Percentiles rank a stretch among this genome's conserved stretches.
These are phyloP conservation scores for Backusella circina DNA, from an alignment of 192 early-diverging fungal genomes.

Conservation along the genomic window DNA sequence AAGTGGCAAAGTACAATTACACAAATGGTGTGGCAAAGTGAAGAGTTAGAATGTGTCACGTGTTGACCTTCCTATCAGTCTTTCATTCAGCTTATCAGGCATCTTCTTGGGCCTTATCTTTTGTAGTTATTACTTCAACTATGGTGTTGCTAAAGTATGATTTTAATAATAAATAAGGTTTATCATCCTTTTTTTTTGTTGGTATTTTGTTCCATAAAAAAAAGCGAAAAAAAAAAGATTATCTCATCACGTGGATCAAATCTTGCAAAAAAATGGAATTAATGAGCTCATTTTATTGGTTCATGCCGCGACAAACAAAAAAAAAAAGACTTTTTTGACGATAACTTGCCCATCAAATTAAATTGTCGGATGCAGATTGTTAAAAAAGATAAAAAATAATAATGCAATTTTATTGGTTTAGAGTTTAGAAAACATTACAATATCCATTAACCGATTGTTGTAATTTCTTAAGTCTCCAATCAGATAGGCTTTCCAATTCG, in stretches of 20 bases:
- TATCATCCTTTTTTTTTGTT: not conserved
- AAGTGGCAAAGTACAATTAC: not conserved
- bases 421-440: not conserved
- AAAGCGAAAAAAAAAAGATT: not conserved
- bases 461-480: not conserved
- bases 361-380: not conserved
- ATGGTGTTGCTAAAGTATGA: not conserved
- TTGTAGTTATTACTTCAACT: not conserved
- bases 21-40: not conserved
- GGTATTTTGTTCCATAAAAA: not conserved
- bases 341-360: not conserved
- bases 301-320: not conserved
- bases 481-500: not conserved
- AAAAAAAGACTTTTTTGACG: not conserved
- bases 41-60: not conserved
- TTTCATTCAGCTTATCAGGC: not conserved
- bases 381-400: not conserved
- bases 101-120: not conserved
- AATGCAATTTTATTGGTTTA: not conserved
- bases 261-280: not conserved
- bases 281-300: not conserved
- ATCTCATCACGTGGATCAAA: not conserved
- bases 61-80: not conserved
- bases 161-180: not conserved
- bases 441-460: not conserved